Base-by-base conservation (phyloP, 2,329 filamentous ascomycete genomes). In the Fusarium nanum region DNA sequence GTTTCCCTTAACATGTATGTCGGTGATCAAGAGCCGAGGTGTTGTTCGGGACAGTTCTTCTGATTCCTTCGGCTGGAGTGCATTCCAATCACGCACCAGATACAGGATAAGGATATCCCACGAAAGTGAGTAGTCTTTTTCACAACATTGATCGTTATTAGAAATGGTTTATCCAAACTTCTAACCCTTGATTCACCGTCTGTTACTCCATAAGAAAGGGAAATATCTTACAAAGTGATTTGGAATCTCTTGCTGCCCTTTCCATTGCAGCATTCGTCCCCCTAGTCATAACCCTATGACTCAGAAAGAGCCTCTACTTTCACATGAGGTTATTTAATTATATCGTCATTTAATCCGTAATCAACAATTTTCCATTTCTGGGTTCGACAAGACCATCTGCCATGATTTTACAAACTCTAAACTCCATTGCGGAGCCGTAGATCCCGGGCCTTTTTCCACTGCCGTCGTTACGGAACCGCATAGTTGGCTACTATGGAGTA, bases 321-420 rank as follows among this genome's bases (percentile, higher is more conserved):
- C 4, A 13, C 8, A 27, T 23, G 12, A 50, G 20, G 56, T 23
- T 47, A 55, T 22, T 32, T 23, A 20, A 45, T 40, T 44, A n/a
- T 25, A 54, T 55, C 34, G 23, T 60, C 37, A 18, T 61, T n/a
- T 46, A 34, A 20, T 53, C n/a, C 18, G 18, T 28, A 20, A 28
- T 27, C 12, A 22, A 44, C 22, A 18, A 40, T n/a, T 22, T 40
- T 25, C 52, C 20, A 27, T 28, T 50, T 50, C 32, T 50, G 13
- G 20, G 45, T 60, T 37, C 22, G 20, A 23, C 37, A 11, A 25
- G 20, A 23, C 18, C 45, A 20, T 16, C 34, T 56, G 47, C 64
- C 64, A 67, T 67, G 64, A 50, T 67, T 67, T 67, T 20, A 11
- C 57, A 67, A 67, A 63, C 64, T 49, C 32, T 67, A 61, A 45